These are phyloP conservation scores for Protoeuglena noctilucae DNA, from an alignment of 139 green algal genomes.

Conservation along the genomic window DNA sequence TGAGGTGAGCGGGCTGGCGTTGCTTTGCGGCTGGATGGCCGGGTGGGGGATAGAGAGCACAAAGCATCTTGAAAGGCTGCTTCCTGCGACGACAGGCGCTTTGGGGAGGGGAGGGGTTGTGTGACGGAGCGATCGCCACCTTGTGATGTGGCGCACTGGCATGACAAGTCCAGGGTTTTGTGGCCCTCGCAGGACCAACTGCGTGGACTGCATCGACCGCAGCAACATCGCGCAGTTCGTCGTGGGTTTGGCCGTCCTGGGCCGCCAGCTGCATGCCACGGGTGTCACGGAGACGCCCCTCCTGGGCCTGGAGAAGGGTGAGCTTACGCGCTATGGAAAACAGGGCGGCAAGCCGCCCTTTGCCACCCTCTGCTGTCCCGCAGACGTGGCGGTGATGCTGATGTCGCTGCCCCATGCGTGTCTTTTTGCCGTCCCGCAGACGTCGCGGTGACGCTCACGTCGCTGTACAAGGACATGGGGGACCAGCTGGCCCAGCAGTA, in stretches of 20 bases:
- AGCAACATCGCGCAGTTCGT: slow-evolving; percentile 90
- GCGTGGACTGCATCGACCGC: slow-evolving; percentile 93
- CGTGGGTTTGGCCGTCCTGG: slow-evolving; percentile 52
- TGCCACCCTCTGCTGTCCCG: neutral
- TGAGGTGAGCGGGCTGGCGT: too few relatives aligned
- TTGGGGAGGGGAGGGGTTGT: too few relatives aligned
- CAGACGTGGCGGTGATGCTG: neutral
- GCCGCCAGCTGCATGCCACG: slow-evolving; percentile 52
- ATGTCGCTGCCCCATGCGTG: neutral
- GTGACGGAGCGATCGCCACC: neutral
- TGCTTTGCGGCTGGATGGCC: too few relatives aligned
- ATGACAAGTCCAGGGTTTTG: slow-evolving; percentile 13
- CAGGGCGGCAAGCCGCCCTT: too few relatives aligned
- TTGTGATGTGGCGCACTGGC: neutral
- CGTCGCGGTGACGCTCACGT: slow-evolving; percentile 56
- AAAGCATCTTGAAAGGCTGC: too few relatives aligned
- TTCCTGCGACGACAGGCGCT: too few relatives aligned
- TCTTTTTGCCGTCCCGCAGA: neutral
- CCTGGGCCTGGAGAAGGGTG: too few relatives aligned
- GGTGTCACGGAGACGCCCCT: slow-evolving; percentile 19
- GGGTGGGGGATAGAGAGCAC: too few relatives aligned
- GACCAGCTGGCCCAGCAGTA: slow-evolving; percentile 70
- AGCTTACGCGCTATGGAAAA: too few relatives aligned
- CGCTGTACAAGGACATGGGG: slow-evolving; percentile 79
- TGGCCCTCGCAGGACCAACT: too few relatives aligned